phyloP scores from a whole-genome alignment of 805 yeast genomes.

The Wickerhamiella shivajii region DNA sequence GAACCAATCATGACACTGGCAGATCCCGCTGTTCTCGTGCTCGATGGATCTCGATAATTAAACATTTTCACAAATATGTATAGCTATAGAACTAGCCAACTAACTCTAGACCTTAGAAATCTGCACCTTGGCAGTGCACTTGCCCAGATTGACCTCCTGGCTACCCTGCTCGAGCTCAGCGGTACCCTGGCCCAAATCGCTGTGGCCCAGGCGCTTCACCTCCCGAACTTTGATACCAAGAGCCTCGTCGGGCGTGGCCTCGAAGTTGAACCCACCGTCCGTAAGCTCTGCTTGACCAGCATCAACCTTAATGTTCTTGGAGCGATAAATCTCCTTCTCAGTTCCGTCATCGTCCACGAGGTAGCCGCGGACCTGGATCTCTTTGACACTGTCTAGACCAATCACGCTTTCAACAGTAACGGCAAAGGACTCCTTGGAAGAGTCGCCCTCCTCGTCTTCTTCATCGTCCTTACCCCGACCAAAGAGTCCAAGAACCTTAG shows the following conservation, averaged over 20 bases:
- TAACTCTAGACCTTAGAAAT: conserved; percentile 3
- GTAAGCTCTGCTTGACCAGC: conserved; percentile 27
- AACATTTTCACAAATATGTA: no score
- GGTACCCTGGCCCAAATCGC: conserved; percentile 45
- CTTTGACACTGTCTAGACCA: conserved; percentile 18
- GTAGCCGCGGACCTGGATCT: conserved; percentile 36
- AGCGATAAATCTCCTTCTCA: conserved; percentile 47
- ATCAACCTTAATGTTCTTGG: conserved; percentile 41
- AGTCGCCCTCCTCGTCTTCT: conserved; percentile 13
- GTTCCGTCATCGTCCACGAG: conserved; percentile 20
- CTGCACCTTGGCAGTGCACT: conserved; percentile 2
- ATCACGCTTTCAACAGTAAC: conserved; percentile 14
- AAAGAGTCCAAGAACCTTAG: conserved; percentile 31
- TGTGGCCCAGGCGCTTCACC: conserved; percentile 59
- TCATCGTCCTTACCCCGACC: conserved; percentile 19
- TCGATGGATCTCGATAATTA: no score
- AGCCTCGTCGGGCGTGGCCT: conserved; percentile 45
- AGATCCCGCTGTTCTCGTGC: no score
- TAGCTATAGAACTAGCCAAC: no score
- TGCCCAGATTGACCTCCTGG: conserved; percentile 26
- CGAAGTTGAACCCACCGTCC: conserved; percentile 51
- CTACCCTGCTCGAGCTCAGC: conserved; percentile 24
- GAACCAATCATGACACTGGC: no score
- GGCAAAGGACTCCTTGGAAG: conserved; percentile 8
- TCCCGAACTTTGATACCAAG: conserved; percentile 47